phyloP scores from a whole-genome alignment of 2,329 filamentous ascomycete genomes.

The Parasarocladium wereldwijsianum region DNA sequence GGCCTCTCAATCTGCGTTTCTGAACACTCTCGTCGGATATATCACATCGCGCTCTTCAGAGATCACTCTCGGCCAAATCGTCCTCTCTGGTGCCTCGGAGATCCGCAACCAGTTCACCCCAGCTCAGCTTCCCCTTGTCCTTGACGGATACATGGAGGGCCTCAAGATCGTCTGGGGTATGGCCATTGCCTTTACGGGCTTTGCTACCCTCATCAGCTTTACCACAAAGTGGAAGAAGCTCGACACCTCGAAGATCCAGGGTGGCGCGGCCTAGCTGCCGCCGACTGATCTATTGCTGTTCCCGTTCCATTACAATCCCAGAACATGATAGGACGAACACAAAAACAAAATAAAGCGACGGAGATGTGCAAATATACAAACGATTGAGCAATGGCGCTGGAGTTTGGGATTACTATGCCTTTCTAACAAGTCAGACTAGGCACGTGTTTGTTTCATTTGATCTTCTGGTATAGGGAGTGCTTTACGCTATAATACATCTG shows the following conservation, averaged over 20 bases:
- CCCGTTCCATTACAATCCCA: no score
- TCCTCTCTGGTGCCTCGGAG: conserved; percentile 35
- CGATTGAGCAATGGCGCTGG: no score
- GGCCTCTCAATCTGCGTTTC: conserved; percentile 29
- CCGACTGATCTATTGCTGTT: no score
- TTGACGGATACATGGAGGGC: conserved; percentile 46
- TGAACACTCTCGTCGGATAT: conserved; percentile 25
- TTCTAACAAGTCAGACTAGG: no score
- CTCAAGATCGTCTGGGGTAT: conserved; percentile 50
- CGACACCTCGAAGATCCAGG: conserved; percentile 2
- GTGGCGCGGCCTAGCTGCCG: no score
- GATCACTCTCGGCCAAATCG: conserved; percentile 20
- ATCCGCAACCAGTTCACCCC: conserved; percentile 34
- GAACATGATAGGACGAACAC: no score
- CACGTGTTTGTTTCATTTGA: no score
- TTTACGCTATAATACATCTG: no score
- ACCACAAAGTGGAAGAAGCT: conserved; percentile 24
- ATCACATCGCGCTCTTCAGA: conserved; percentile 19
- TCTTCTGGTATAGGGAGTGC: no score
- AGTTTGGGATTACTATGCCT: no score
- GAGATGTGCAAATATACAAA: no score
- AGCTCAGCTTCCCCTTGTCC: conserved; percentile 31
- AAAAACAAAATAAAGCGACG: no score
- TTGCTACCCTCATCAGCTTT: conserved; percentile 20
- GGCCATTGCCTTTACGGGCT: conserved; percentile 30